Evolutionary conservation across 352 stramenopile genomes (phyloP).

Genomic region (Globisporangium paroecandrum): DNA sequence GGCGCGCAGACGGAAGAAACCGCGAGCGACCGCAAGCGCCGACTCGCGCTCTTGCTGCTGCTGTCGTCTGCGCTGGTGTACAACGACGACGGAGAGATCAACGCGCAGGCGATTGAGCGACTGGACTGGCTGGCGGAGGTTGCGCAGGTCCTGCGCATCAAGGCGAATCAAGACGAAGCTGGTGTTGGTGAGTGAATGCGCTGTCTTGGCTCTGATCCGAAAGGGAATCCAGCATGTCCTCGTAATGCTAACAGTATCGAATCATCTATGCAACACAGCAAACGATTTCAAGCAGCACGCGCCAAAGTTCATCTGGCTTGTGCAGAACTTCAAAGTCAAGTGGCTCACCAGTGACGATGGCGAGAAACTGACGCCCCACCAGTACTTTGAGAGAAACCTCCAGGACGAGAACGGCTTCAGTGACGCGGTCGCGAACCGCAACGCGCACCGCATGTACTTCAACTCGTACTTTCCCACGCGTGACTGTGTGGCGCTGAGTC

Average conservation of each 20-base stretch:
- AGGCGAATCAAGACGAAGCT: conserved; percentile 55
- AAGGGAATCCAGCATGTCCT: too few species aligned
- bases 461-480: conserved; percentile 39
- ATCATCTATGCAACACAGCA: conserved; percentile 8
- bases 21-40: conserved; percentile 8
- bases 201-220: too few species aligned
- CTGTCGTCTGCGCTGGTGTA: conserved; percentile 60
- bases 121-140: conserved; percentile 51
- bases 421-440: conserved; percentile 45
- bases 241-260: too few species aligned
- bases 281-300: conserved; percentile 46
- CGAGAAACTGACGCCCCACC: conserved; percentile 36
- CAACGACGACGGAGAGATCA: conserved; percentile 55
- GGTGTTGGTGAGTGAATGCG: conserved; percentile 32
- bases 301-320: conserved; percentile 61
- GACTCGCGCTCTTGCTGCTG: conserved; percentile 43
- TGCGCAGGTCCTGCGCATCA: conserved; percentile 38
- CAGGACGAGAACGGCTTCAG: conserved; percentile 52
- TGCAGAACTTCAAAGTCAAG: conserved; percentile 67
- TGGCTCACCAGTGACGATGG: conserved; percentile 46
- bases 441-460: conserved; percentile 60
- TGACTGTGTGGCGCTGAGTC: conserved; percentile 48
- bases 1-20: conserved; percentile 19
- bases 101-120: conserved; percentile 33
- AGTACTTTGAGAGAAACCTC: conserved; percentile 54